Evolutionary conservation across 352 stramenopile genomes (phyloP), one percentile per base, ranked within the genome.

Genomic region (Paralagenidium karlingii): DNA sequence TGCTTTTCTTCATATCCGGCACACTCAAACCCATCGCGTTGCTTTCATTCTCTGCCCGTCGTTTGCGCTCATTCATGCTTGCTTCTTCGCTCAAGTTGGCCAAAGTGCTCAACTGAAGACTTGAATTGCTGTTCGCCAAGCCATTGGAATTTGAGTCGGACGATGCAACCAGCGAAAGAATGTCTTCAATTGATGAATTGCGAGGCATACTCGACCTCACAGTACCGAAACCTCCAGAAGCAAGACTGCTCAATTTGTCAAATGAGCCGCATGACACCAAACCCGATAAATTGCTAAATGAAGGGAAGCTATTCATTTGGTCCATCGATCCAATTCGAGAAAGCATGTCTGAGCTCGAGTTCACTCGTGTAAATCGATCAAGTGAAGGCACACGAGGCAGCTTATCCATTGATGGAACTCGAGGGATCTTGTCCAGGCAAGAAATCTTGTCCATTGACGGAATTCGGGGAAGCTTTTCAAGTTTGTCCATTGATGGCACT

Each of bases 131-230:
- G 3, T 55, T 69, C 3, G 54, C 46, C 31, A 74, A 34, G 28
- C 67, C 58, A 3, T 39, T 39, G 7, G 55, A 60, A n/a, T n/a
- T n/a, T n/a, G 58, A 68, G 53, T 87, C 73, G 3, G 73, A 87
- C 24, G 70, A 83, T 15, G 76, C 76, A 30, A 90, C 74, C 1
- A 90, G 58, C 40, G 77, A 90, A 34, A 90, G 44, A 51, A 90
- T 90, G 42, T 90, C 77, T 43, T 90, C 77, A 30, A 90, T 86
- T 11, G 77, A 90, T 16, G 77, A 90, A 51, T 89, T 89, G 22
- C 75, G 75, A 12, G 75, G 75, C 38, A 89, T 84, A 4, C 54
- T 46, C 31, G 63, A 66, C 37, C 65, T 74, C 45, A 61, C 19
- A 13, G 21, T 11, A 20, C 13, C n/a, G 27, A 39, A 38, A 20